These are phyloP conservation scores for Pugionium dolabratum DNA, from an alignment of 345 rosid species.

Conservation along the genomic window DNA sequence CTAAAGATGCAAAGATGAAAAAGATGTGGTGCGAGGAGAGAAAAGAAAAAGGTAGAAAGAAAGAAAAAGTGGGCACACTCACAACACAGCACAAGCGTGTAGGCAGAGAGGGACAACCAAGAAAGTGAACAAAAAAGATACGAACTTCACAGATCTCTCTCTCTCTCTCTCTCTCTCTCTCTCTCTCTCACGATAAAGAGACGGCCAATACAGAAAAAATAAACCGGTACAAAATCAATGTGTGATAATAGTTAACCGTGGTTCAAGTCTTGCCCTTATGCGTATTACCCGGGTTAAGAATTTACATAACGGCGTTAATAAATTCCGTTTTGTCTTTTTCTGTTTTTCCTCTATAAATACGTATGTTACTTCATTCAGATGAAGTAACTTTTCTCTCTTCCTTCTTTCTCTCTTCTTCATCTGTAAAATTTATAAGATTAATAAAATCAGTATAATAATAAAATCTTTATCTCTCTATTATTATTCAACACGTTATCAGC, in stretches of 20 bases:
- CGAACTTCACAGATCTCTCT: conserved; percentile 38
- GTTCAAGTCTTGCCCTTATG: not conserved
- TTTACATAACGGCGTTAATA: conserved; percentile 23
- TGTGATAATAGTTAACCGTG: conserved; percentile 19
- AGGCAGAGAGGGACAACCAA: conserved; percentile 41
- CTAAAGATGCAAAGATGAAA: not conserved
- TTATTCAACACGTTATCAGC: too few relatives aligned
- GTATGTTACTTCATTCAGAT: too few relatives aligned
- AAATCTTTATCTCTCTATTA: too few relatives aligned
- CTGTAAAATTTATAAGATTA: too few relatives aligned
- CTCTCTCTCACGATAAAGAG: conserved; percentile 13
- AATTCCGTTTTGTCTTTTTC: conserved; percentile 8
- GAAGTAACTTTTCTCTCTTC: too few relatives aligned
- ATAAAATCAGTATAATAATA: too few relatives aligned
- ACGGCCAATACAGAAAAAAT: not conserved
- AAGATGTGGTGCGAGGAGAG: conserved; percentile 9
- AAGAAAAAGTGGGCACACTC: conserved; percentile 25
- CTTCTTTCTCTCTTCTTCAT: too few relatives aligned
- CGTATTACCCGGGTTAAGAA: not conserved
- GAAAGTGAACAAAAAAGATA: conserved; percentile 41
- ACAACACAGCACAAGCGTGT: conserved; percentile 38
- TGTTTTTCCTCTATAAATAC: too few relatives aligned
- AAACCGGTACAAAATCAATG: conserved; percentile 25
- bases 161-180: conserved; percentile 26
- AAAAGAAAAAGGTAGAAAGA: not conserved